Evolutionary conservation across 495 filamentous ascomycete genomes (phyloP), one percentile per base, ranked within the genome.

Genomic region (Penicillium longicatenatum): DNA sequence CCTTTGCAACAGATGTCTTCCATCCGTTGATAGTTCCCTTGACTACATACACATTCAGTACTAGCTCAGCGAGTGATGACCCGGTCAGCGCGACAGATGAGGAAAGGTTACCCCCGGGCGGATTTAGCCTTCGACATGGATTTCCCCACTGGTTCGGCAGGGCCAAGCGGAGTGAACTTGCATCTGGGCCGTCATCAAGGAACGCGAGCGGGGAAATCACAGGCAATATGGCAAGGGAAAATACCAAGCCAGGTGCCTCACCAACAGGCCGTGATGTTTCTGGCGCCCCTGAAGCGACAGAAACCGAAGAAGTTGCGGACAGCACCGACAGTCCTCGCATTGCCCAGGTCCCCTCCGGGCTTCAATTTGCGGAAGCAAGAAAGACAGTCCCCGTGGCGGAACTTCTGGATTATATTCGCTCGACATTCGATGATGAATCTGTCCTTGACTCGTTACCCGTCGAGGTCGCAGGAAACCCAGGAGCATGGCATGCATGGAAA

Each of bases 11-110:
- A 43, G 93, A 97, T 62, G 86, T 97, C 51, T 98, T 97, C 70
- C 93, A 98, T 72, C 94, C 93, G 12, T 81, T 98, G 24, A 86
- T 98, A 64, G 89, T 92, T 3, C 91, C 93, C 19, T 79, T 93
- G 14, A 96, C 91, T 6, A 95, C 91, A 3, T 91, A 95, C 71
- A 93, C 91, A 57, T 94, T 93, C 75, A 88, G 89, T 46, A 91
- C 89, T 21, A 84, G 86, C 57, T 82, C 86, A 6, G 79, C 87
- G 30, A 85, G 75, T 24, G 76, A 78, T 46, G 89, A 88, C 26
- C 90, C 89, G 0, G 86, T 89, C 42, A 92, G 89, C 67, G 89
- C 90, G 12, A 86, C 85, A 9, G 91, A 95, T 65, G 87, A 89
- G 16, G 88, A 93, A 65, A 78, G 89, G 12, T 74, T 96, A 55